phyloP scores from a whole-genome alignment of 257 asterid genomes.

The Rehmannia glutinosa region DNA sequence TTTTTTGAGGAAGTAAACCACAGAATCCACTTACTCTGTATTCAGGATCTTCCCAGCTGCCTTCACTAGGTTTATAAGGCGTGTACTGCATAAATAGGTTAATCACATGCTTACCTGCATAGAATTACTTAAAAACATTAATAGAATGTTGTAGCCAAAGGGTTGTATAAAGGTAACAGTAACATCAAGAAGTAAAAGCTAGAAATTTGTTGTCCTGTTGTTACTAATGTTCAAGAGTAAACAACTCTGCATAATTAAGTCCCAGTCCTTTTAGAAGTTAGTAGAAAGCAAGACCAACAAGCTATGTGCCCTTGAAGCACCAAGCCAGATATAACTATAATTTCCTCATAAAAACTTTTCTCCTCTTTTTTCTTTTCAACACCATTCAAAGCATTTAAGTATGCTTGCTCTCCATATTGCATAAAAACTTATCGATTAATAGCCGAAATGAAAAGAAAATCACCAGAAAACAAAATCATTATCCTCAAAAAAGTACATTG shows the following conservation, averaged over 20 bases:
- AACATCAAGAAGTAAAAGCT: no score
- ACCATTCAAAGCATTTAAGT: background rate
- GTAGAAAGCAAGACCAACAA: no score
- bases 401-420: background rate
- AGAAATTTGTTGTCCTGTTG: no score
- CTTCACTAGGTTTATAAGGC: constrained; percentile 76
- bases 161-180: no score
- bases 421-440: no score
- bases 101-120: constrained; percentile 77
- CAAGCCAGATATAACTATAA: background rate
- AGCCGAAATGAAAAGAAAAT: background rate
- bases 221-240: no score
- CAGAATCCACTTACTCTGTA: constrained; percentile 55
- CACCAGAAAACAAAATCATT: background rate
- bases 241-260: no score
- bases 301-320: no score
- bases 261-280: no score
- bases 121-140: constrained; percentile 11
- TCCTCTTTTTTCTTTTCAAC: no score
- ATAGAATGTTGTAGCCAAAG: no score
- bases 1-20: no score
- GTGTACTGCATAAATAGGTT: constrained; percentile 90
- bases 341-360: background rate
- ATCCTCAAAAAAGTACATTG: background rate
- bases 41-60: constrained; percentile 83